These are phyloP conservation scores for Aschersonia sp. DNA, from an alignment of 2,329 filamentous ascomycete genomes.

Conservation along the genomic window DNA sequence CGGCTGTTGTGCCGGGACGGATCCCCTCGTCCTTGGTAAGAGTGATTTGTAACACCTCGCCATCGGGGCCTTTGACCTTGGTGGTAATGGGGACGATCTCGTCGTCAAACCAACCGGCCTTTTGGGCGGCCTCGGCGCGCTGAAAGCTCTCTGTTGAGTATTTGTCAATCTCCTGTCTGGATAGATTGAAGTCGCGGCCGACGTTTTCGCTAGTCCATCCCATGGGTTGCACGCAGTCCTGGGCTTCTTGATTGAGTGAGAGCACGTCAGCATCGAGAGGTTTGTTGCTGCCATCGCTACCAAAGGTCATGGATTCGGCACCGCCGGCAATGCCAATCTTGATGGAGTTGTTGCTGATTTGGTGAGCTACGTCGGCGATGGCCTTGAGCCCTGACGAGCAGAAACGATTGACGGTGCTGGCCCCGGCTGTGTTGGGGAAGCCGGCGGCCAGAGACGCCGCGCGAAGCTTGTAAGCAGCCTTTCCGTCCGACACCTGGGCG, in stretches of 20 bases:
- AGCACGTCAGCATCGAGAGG: constrained; percentile 70
- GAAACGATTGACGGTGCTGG: constrained; percentile 83
- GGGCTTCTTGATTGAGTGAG: constrained; percentile 55
- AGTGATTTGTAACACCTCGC: constrained; percentile 62
- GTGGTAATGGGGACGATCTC: constrained; percentile 86
- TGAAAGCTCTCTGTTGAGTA: constrained; percentile 81
- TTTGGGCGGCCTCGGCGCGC: constrained; percentile 79
- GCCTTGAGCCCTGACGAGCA: constrained; percentile 95
- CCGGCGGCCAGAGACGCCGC: constrained; percentile 82
- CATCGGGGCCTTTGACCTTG: constrained; percentile 70
- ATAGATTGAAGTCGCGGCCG: constrained; percentile 74
- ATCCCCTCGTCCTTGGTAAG: constrained; percentile 83
- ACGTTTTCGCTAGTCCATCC: constrained; percentile 97
- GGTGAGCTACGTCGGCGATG: constrained; percentile 84
- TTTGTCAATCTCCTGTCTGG: constrained; percentile 65
- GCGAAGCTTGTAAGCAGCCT: constrained; percentile 82
- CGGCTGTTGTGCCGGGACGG: constrained; percentile 76
- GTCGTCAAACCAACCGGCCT: constrained; percentile 80
- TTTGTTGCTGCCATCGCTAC: constrained; percentile 53
- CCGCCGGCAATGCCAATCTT: constrained; percentile 79
- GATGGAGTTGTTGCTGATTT: constrained; percentile 69
- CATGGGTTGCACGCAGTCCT: constrained; percentile 90
- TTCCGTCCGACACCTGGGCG: constrained; percentile 60
- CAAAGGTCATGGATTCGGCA: constrained; percentile 73
- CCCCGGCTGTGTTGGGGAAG: constrained; percentile 78